phyloP scores from a whole-genome alignment of 306 rosid genomes.

The Casuarina glauca region DNA sequence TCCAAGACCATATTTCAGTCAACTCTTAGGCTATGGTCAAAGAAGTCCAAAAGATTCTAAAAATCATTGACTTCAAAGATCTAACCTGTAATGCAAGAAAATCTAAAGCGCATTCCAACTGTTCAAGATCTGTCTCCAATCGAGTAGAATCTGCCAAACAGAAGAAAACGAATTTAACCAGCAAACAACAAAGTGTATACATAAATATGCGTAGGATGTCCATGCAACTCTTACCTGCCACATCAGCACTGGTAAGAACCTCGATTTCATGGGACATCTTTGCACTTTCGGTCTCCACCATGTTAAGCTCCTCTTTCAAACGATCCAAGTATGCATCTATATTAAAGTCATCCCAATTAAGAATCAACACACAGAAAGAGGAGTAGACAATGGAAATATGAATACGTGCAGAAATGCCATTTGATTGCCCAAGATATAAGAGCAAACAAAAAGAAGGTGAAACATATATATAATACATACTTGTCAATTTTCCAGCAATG shows the following conservation, averaged over 20 bases:
- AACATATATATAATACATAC: not conserved
- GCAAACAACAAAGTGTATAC: not conserved
- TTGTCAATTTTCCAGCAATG: not conserved
- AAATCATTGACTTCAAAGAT: conserved; percentile 17
- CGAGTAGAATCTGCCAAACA: conserved; percentile 49
- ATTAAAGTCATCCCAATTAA: not conserved
- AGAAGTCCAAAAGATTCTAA: not conserved
- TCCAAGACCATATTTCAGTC: not conserved
- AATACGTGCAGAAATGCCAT: not conserved
- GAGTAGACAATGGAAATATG: not conserved
- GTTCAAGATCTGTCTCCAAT: conserved; percentile 56
- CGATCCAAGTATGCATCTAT: conserved; percentile 55
- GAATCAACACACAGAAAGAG: not conserved
- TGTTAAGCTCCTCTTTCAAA: conserved; percentile 55
- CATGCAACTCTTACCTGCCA: conserved; percentile 44
- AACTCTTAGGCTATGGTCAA: not conserved
- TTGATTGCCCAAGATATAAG: not conserved
- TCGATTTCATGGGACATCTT: conserved; percentile 46
- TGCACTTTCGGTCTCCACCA: conserved; percentile 46
- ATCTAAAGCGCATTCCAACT: conserved; percentile 50
- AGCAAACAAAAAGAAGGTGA: not conserved
- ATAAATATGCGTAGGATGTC: not conserved
- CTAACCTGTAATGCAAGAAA: conserved; percentile 56
- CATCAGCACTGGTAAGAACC: conserved; percentile 40
- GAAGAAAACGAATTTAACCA: conserved; percentile 6